Percentiles rank a stretch among this genome's conserved stretches.
These are phyloP conservation scores for Acacia concinna DNA, from an alignment of 331 rosid genomes.

Conservation along the genomic window DNA sequence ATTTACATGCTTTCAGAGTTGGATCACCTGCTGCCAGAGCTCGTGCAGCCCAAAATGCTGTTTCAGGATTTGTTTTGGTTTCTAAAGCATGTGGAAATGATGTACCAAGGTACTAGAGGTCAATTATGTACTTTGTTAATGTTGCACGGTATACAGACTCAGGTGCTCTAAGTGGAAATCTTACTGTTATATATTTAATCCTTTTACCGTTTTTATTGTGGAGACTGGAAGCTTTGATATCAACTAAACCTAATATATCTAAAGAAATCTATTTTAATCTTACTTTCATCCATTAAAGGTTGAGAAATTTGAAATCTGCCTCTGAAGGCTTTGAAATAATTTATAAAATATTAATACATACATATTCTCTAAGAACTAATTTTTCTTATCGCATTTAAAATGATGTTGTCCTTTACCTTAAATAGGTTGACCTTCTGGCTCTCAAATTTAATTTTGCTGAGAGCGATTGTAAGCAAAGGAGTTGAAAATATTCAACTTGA, in stretches of 20 bases:
- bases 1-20: conserved; percentile 61
- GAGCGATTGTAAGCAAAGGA: conserved; percentile 60
- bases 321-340: background rate
- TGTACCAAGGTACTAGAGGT: conserved; percentile 72
- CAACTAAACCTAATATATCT: conserved; percentile 16
- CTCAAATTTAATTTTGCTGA: conserved; percentile 74
- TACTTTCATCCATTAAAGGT: background rate
- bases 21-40: conserved; percentile 56
- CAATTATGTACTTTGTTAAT: conserved; percentile 13
- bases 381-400: background rate
- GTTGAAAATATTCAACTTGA: conserved; percentile 35
- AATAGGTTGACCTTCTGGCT: conserved; percentile 94
- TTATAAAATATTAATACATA: conserved; percentile 2
- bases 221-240: background rate
- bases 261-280: conserved; percentile 7
- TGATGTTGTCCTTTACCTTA: conserved; percentile 29
- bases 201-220: background rate
- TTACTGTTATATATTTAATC: conserved; percentile 23
- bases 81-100: conserved; percentile 93
- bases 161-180: conserved; percentile 16
- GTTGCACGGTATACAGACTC: conserved; percentile 14
- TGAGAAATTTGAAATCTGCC: conserved; percentile 20
- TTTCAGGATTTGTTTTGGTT: conserved; percentile 80
- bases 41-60: conserved; percentile 64
- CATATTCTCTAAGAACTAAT: conserved; percentile 2